These are phyloP conservation scores for Colletotrichum acutatum DNA, from an alignment of 2,329 filamentous ascomycete species.

Conservation along the genomic window DNA sequence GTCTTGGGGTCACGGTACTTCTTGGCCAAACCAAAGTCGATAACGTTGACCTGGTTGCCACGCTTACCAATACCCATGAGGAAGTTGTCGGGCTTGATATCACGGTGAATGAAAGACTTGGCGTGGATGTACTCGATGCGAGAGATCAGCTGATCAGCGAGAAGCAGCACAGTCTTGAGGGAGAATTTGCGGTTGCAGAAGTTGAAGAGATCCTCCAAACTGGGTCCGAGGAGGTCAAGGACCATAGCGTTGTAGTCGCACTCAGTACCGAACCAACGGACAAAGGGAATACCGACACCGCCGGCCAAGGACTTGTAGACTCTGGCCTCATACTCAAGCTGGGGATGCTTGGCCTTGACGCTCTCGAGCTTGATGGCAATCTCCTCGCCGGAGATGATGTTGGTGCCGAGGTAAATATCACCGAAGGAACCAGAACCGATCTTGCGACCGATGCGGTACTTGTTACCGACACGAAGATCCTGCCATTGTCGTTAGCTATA, in stretches of 20 bases:
- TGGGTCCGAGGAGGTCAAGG: slow-evolving; percentile 93
- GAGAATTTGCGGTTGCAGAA: slow-evolving; percentile 99
- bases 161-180: slow-evolving; percentile 94
- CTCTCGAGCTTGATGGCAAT: slow-evolving; percentile 99
- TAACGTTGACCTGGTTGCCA: slow-evolving; percentile 99
- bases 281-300: slow-evolving; percentile 97
- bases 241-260: slow-evolving; percentile 99
- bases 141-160: slow-evolving; percentile 98
- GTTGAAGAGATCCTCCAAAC: slow-evolving; percentile 98
- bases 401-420: slow-evolving; percentile 98
- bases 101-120: slow-evolving; percentile 99
- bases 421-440: slow-evolving; percentile 98
- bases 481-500: slow-evolving; percentile 51
- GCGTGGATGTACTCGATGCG: slow-evolving; percentile 99
- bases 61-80: slow-evolving; percentile 99
- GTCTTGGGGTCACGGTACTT: slow-evolving; percentile 99
- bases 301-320: slow-evolving; percentile 92
- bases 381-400: slow-evolving; percentile 99
- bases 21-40: slow-evolving; percentile 99
- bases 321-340: slow-evolving; percentile 97
- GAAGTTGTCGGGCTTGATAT: slow-evolving; percentile 99
- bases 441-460: slow-evolving; percentile 99
- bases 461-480: slow-evolving; percentile 99
- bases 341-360: slow-evolving; percentile 99
- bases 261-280: slow-evolving; percentile 99